Evolutionary conservation across 345 rosid genomes (phyloP), one percentile per base, ranked within the genome.

Genomic region (Linum usitatissimum): DNA sequence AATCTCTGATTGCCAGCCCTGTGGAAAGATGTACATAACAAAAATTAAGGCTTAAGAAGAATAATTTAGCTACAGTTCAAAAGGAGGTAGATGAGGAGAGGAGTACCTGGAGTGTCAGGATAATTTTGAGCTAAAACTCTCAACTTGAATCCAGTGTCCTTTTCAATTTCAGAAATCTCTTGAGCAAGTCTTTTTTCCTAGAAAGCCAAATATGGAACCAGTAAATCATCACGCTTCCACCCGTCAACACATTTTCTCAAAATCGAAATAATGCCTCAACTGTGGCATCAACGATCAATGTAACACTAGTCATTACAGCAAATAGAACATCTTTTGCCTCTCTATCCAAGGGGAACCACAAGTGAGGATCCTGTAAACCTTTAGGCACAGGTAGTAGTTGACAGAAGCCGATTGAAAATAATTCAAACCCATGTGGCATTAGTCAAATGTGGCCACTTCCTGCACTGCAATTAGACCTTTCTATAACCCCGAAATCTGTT

Each of bases 111-210:
- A 60, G 97, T 91, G 38, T 81, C 86, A 12, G 97, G 98, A 75
- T 88, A 91, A 79, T 86, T 91, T 64, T 91, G 98, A 62, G 96
- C 96, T 70, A 91, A 71, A 65, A 91, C 83, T 81, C 92, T 83
- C 59, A 91, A 60, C 66, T 86, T 91, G 74, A 81, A 91, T 65
- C 96, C 95, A 8, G 98, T 88, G 69, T 88, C 87, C 77, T 84
- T 83, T 78, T 88, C 94, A 72, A 91, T 75, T 55, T 79, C 69
- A 9, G 71, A 64, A 12, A 91, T 91, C 78, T 91, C 98, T 71
- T 72, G 66, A 17, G 75, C 82, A 56, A 91, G 71, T 71, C 97
- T 79, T 77, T 68, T 80, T 85, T 91, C 94, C 97, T 91, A 81
- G 61, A 66, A 59, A 70, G 1, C 21, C 58, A 70, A 66, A 62